phyloP scores from a whole-genome alignment of 139 green algal species.

The Chlamydomonas sp. region DNA sequence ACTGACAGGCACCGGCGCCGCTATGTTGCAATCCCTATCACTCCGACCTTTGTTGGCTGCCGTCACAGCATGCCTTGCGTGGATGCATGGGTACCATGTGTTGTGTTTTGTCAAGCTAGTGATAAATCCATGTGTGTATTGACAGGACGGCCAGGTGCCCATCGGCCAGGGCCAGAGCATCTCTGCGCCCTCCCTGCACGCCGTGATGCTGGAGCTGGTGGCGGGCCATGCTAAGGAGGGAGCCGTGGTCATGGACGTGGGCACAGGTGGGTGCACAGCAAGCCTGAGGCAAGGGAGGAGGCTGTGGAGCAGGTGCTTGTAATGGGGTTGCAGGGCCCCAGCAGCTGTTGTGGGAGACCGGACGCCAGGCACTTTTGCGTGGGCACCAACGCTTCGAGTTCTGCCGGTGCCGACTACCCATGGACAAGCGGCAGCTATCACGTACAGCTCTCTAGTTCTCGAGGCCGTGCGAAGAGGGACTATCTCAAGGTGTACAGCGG shows the following conservation, averaged over 20 bases:
- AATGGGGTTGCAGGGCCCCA: background rate
- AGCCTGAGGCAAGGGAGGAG: background rate
- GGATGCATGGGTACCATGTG: background rate
- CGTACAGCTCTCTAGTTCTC: background rate
- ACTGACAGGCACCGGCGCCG: background rate
- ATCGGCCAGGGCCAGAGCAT: conserved; percentile 84
- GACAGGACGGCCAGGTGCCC: conserved; percentile 65
- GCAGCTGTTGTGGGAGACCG: background rate
- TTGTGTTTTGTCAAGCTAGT: background rate
- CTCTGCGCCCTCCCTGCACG: conserved; percentile 84
- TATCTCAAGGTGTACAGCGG: background rate
- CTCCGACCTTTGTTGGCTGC: too few species aligned
- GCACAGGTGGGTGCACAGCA: conserved; percentile 55
- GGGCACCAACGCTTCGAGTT: background rate
- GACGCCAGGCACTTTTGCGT: background rate
- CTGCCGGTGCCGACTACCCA: background rate
- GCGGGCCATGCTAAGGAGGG: conserved; percentile 64
- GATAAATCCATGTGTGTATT: background rate
- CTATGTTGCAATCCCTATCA: background rate
- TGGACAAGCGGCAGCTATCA: background rate
- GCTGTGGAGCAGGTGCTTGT: background rate
- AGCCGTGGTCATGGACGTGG: conserved; percentile 86
- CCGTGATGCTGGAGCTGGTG: conserved; percentile 86
- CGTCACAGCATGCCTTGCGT: background rate
- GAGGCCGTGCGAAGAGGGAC: background rate